Evolutionary conservation across 495 filamentous ascomycete genomes (phyloP), one percentile per base, ranked within the genome.

Genomic region (Penicillium subrubescens): DNA sequence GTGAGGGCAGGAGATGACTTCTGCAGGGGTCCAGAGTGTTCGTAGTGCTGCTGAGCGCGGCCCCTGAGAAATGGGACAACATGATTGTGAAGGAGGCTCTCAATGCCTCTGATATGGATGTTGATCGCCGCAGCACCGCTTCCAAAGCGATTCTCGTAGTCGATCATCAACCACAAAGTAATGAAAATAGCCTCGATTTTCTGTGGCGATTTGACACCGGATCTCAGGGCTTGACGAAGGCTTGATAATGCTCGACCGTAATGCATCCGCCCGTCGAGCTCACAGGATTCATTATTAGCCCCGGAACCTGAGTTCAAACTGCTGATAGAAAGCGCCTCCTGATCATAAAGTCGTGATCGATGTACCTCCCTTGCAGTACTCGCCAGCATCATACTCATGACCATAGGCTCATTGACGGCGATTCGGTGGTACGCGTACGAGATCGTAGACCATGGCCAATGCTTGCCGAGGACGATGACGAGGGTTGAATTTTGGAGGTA

Each of bases 351-450:
- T 57, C 55, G 67, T 7, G 64, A 65, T 25, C 73, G 67, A 61
- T 72, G 66, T 41, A 75, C 72, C 50, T 76, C 74, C 15, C 69
- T 67, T 21, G 74, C 69, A 43, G 71, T 67, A 60, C 66, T 76
- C 3, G 75, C 75, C 23, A 76, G 61, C n/a, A 76, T 71, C 74
- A 76, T 74, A 48, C 72, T 75, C 71, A 76, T 74, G 15, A 75
- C 67, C 74, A 76, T 75, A 5, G 71, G 74, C 57, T 76, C 71
- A 34, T 59, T 69, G 37, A 69, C 67, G 15, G 74, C 71, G 43
- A 78, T 72, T 41, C 68, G 72, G 23, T 72, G 71, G 62, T 76
- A 78, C 17, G 68, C 63, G 62, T 75, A 75, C 1, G 75, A 71
- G 11, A 77, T 61, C 11, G 66, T 66, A 33, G 75, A 77, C 73